Percentiles rank a stretch among this genome's conserved stretches.
phyloP scores from a whole-genome alignment of 176 grass and related monocot genomes.

The Oropetium thomaeum region DNA sequence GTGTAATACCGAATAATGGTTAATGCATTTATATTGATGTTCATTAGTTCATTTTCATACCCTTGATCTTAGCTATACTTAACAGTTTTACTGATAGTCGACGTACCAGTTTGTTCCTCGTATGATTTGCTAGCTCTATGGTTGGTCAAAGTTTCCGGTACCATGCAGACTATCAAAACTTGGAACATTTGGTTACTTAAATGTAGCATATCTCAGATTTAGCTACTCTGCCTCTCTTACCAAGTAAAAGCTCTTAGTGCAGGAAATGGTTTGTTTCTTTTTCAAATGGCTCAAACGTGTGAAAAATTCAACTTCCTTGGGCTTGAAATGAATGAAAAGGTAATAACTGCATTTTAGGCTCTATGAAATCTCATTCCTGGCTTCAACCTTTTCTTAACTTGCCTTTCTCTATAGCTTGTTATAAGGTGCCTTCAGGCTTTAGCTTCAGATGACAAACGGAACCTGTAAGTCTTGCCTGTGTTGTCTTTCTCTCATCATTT shows the following conservation, averaged over 20 bases:
- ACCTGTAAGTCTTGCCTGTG: slow-evolving; percentile 61
- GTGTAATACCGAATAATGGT: neutral
- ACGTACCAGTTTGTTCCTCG: neutral
- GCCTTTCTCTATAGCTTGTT: slow-evolving; percentile 72
- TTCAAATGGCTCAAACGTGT: slow-evolving; percentile 64
- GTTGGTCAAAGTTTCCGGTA: neutral
- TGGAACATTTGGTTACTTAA: neutral
- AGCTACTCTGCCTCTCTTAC: neutral
- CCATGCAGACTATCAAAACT: slow-evolving; percentile 1
- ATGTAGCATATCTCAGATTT: neutral
- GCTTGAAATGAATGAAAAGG: slow-evolving; percentile 94
- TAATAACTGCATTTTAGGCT: slow-evolving; percentile 26
- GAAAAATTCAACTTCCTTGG: slow-evolving; percentile 83
- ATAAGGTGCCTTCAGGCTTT: slow-evolving; percentile 61
- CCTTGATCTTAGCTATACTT: slow-evolving; percentile 22
- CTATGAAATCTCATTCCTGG: neutral
- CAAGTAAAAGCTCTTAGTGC: slow-evolving; percentile 22
- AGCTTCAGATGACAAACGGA: slow-evolving; percentile 45
- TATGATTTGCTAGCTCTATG: slow-evolving; percentile 10
- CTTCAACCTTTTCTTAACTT: slow-evolving; percentile 14
- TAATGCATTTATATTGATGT: too few relatives aligned
- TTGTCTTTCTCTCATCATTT: neutral
- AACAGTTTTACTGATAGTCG: neutral
- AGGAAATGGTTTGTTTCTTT: slow-evolving; percentile 98
- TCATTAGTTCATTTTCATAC: neutral